Evolutionary conservation across 2,329 filamentous ascomycete species (phyloP).

Genomic region (Neocatenulostroma microsporum): DNA sequence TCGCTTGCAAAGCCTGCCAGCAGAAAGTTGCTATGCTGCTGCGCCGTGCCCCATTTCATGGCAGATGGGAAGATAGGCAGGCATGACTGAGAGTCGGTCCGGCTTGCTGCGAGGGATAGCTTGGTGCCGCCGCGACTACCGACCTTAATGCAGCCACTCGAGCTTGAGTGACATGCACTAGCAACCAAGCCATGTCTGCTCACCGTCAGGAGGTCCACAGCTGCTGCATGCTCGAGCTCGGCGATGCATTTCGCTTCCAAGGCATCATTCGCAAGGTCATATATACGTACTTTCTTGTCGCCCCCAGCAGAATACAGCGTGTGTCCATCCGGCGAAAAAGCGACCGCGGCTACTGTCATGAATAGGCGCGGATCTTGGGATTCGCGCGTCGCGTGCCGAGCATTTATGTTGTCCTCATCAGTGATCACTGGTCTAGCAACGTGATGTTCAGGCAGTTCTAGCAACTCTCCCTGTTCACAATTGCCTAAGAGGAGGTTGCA

Average conservation of each 20-base stretch:
- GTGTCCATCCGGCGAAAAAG: conserved; percentile 39
- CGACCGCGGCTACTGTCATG: conserved; percentile 48
- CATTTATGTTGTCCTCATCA: conserved; percentile 33
- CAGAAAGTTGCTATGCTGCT: conserved; percentile 34
- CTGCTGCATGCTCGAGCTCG: conserved; percentile 37
- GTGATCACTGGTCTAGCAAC: conserved; percentile 35
- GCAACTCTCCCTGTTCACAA: conserved; percentile 33
- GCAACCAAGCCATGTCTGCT: conserved; percentile 37
- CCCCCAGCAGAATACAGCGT: conserved; percentile 41
- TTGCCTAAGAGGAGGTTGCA: conserved; percentile 52
- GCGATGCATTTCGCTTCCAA: conserved; percentile 9
- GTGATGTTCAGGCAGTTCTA: conserved; percentile 49
- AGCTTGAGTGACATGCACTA: conserved; percentile 36
- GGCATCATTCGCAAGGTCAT: conserved; percentile 18
- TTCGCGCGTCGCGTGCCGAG: conserved; percentile 38
- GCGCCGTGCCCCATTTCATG: conserved; percentile 41
- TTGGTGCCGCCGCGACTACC: background rate
- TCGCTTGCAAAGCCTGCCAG: conserved; percentile 47
- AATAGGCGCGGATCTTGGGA: conserved; percentile 48
- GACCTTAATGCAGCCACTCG: conserved; percentile 16
- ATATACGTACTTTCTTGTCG: conserved; percentile 43
- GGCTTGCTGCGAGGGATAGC: conserved; percentile 15
- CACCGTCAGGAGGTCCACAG: conserved; percentile 46
- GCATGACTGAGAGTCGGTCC: conserved; percentile 18
- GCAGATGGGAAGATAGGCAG: conserved; percentile 35